Conservation (phyloP, 2,329 filamentous ascomycete genomes). For the Fusarium falciforme region DNA sequence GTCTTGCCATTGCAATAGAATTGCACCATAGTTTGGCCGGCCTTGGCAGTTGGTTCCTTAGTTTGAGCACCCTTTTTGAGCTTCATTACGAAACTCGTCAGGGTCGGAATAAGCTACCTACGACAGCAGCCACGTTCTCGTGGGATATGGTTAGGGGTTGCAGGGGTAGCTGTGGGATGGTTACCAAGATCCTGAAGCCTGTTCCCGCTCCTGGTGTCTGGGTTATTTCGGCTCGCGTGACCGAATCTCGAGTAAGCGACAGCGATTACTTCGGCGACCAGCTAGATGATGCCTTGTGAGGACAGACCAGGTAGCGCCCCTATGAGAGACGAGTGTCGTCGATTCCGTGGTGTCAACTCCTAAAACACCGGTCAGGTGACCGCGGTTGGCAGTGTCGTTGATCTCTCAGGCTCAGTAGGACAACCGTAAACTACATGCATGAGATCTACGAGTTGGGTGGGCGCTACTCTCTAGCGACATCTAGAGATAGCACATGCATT, state of each 20-base stretch:
- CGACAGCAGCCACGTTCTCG: neutral
- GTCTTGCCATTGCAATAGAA: constrained; percentile 17
- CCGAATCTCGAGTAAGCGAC: neutral
- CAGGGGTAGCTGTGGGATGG: neutral
- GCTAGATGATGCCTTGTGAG: neutral
- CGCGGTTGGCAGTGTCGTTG: neutral
- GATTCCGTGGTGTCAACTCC: neutral
- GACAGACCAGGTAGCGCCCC: neutral
- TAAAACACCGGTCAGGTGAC: constrained; percentile 13
- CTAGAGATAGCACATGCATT: constrained; percentile 28
- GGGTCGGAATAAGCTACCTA: neutral
- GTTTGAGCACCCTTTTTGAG: neutral
- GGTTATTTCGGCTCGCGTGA: constrained; percentile 5
- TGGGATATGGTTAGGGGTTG: neutral
- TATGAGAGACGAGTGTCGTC: neutral
- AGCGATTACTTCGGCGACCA: neutral
- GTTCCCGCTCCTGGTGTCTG: neutral
- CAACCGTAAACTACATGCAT: constrained; percentile 23
- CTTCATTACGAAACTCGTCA: neutral
- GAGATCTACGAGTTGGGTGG: constrained; percentile 12
- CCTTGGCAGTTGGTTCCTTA: neutral
- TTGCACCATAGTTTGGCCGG: neutral
- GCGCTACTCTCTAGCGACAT: neutral
- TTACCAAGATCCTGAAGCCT: constrained; percentile 12
- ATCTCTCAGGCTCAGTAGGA: neutral